phyloP scores from a whole-genome alignment of 805 yeast genomes.

The Isabelozyma rhagii region DNA sequence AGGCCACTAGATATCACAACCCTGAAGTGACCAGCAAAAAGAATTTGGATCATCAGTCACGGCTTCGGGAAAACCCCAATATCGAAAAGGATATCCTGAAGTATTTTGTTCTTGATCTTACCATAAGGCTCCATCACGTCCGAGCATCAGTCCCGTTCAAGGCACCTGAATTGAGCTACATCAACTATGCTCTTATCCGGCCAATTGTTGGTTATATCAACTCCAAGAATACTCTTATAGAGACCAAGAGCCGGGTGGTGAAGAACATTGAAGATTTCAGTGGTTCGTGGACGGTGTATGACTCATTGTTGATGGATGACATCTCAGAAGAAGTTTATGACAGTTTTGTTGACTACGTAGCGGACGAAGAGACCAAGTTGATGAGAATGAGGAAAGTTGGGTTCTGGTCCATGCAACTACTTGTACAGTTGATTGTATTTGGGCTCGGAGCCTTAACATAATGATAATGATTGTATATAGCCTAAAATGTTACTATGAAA shows the following conservation, averaged over 20 bases:
- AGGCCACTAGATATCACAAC: slow-evolving; percentile 42
- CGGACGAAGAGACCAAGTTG: slow-evolving; percentile 76
- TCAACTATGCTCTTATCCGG: slow-evolving; percentile 85
- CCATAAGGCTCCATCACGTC: slow-evolving; percentile 77
- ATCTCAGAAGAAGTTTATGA: slow-evolving; percentile 85
- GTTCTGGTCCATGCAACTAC: slow-evolving; percentile 85
- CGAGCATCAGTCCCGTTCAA: slow-evolving; percentile 87
- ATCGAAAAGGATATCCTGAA: slow-evolving; percentile 40
- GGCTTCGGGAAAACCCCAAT: slow-evolving; percentile 17
- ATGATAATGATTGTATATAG: background rate
- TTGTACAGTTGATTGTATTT: slow-evolving; percentile 78
- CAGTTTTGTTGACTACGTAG: slow-evolving; percentile 83
- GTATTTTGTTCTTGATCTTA: slow-evolving; percentile 74
- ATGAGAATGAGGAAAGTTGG: slow-evolving; percentile 79
- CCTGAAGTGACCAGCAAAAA: slow-evolving; percentile 18
- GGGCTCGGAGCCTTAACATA: slow-evolving; percentile 61
- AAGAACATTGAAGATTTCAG: slow-evolving; percentile 81
- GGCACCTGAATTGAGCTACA: slow-evolving; percentile 82
- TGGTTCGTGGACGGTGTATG: slow-evolving; percentile 96
- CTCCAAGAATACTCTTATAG: slow-evolving; percentile 84
- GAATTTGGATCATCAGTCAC: slow-evolving; percentile 20
- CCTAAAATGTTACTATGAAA: background rate
- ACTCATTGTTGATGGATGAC: slow-evolving; percentile 87
- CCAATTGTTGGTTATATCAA: slow-evolving; percentile 97
- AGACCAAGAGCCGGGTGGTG: slow-evolving; percentile 76